Base-by-base conservation (phyloP, 768 basidiomycete species). In the Tremella mesenterica region DNA sequence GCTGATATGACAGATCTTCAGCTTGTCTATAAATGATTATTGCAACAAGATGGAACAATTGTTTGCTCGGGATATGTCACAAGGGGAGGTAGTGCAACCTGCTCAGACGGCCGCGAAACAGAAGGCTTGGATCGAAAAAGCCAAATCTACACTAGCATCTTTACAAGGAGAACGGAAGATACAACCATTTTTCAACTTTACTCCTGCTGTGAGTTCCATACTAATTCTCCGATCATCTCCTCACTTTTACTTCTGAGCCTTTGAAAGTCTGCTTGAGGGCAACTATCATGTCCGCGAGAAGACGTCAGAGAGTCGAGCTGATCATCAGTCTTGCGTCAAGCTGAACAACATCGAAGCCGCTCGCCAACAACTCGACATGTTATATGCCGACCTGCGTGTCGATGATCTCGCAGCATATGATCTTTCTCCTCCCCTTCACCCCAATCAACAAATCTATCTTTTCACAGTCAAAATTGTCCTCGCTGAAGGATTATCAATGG, bases 321-420 rank as follows among this genome's bases (percentile, higher is more conserved):
- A 49, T 21, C 38, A 2, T 14, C 63, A 93, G 76, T 90, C 89
- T 0, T 96, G 92, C 66, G 88, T 99, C 70, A 96, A 96, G 77
- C 80, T 97, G 47, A 99, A 99, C 77, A 96, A 96, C 72, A 83
- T 97, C 58, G 91, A 92, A 63, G 85, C 88, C 10, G 90, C 92
- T 1, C 82, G 91, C 27, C 82, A 82, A 56, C 79, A 95, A 44
- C 79, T 99, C 56, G 95, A 99, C 72, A 88, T 86, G 57, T 86
- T 97, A 81, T 97, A 96, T 72, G 83, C 80, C 47, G 85, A 89
- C 64, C 83, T 95, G 78, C 80, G 91, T 53, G 89, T 85, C 0
- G 95, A 99, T 76, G 83, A 83, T 66, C 80, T 91, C 53, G 80
- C 65, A 9, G 67, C 64, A 23, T 61, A 63, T 30, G 60, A 61